A percentile compares a stretch with the other conserved stretches of the same genome.
These are phyloP conservation scores for Tolypocladium tundrense DNA, from an alignment of 2,329 filamentous ascomycete genomes.

Conservation along the genomic window DNA sequence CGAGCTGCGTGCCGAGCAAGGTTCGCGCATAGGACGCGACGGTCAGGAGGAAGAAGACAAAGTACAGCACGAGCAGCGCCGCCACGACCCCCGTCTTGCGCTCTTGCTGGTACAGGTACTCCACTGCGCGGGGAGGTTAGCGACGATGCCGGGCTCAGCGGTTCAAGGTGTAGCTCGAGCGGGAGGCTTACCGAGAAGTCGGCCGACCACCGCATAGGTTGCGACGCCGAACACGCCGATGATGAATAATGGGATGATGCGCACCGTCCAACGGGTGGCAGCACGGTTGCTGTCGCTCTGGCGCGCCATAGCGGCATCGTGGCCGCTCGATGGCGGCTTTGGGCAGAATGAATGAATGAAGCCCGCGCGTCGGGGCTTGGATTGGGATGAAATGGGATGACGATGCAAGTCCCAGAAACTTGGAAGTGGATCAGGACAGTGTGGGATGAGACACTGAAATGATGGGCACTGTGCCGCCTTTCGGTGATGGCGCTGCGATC, in stretches of 20 bases:
- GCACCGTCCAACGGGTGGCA: conserved; percentile 24
- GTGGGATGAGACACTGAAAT: background rate
- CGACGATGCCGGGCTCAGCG: background rate
- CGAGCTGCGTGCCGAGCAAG: conserved; percentile 52
- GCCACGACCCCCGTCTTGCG: conserved; percentile 48
- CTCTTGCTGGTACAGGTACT: conserved; percentile 52
- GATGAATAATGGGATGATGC: conserved; percentile 61
- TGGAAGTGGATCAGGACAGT: background rate
- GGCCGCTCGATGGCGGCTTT: conserved; percentile 2
- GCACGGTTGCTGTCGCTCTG: conserved; percentile 15
- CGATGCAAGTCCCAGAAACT: background rate
- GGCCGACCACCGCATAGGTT: conserved; percentile 60
- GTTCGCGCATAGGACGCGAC: conserved; percentile 61
- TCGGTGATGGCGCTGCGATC: background rate
- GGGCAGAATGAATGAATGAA: background rate
- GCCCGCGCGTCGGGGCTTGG: background rate
- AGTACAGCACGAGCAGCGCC: conserved; percentile 62
- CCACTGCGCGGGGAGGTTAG: conserved; percentile 29
- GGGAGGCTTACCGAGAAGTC: conserved; percentile 50
- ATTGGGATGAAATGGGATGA: background rate
- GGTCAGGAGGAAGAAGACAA: conserved; percentile 59
- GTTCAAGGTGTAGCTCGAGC: background rate
- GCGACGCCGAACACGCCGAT: conserved; percentile 56
- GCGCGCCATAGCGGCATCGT: conserved; percentile 22
- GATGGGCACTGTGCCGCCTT: background rate